Conservation (phyloP, 352 stramenopile genomes). For the Phytophthora hibernalis region DNA sequence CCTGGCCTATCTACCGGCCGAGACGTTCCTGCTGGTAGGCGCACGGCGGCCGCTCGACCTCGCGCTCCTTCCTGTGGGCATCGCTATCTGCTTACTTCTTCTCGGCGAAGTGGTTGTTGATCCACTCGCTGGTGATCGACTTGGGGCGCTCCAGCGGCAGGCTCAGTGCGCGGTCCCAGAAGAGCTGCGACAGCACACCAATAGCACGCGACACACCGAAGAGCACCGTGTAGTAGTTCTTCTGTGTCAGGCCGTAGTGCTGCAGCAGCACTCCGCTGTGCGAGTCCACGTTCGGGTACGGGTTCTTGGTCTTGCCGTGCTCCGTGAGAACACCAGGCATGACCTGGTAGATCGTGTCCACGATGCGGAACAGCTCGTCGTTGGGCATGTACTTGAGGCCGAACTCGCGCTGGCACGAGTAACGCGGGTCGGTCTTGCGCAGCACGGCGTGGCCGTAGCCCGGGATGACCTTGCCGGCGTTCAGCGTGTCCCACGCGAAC, state of each 20-base stretch:
- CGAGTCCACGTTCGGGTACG: slow-evolving; percentile 99
- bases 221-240: slow-evolving; percentile 99
- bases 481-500: slow-evolving; percentile 99
- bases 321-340: slow-evolving; percentile 98
- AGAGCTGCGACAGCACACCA: slow-evolving; percentile 98
- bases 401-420: slow-evolving; percentile 99
- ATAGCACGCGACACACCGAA: slow-evolving; percentile 99
- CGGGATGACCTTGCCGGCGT: slow-evolving; percentile 98
- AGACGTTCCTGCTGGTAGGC: slow-evolving; percentile 28
- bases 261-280: slow-evolving; percentile 98
- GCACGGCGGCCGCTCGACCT: slow-evolving; percentile 11
- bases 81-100: slow-evolving; percentile 62
- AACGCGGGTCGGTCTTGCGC: slow-evolving; percentile 98
- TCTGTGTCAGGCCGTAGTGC: slow-evolving; percentile 99
- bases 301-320: slow-evolving; percentile 99
- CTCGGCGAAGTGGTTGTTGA: slow-evolving; percentile 95
- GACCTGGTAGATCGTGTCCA: slow-evolving; percentile 99
- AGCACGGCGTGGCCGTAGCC: slow-evolving; percentile 99
- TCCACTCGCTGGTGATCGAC: slow-evolving; percentile 98
- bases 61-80: slow-evolving; percentile 9
- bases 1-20: slow-evolving; percentile 32
- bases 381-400: slow-evolving; percentile 99
- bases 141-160: slow-evolving; percentile 99
- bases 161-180: slow-evolving; percentile 97
- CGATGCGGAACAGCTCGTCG: slow-evolving; percentile 99